A percentile compares a stretch with the other conserved stretches of the same genome.
These are phyloP conservation scores for Anastatica hierochuntica DNA, from an alignment of 345 rosid genomes.

Conservation along the genomic window DNA sequence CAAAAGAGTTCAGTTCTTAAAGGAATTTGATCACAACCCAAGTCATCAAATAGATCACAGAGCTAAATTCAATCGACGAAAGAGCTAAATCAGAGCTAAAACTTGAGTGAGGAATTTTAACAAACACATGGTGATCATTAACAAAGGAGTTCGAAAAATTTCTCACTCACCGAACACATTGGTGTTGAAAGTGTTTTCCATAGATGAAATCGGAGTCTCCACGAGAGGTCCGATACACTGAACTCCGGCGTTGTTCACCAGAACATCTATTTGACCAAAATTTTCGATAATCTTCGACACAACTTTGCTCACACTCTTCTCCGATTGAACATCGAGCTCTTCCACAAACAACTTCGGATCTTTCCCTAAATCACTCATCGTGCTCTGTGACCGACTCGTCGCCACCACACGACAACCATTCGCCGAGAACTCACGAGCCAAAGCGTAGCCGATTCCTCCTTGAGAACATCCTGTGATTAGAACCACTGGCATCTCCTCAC, in stretches of 20 bases:
- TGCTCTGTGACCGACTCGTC: conserved; percentile 47
- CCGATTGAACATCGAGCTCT: conserved; percentile 74
- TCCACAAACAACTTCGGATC: conserved; percentile 56
- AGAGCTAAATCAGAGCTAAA: neutral
- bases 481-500: conserved; percentile 39
- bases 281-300: conserved; percentile 43
- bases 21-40: neutral
- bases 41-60: neutral
- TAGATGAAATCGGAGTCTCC: conserved; percentile 52
- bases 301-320: conserved; percentile 45
- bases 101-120: conserved; percentile 4
- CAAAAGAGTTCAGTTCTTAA: neutral
- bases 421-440: conserved; percentile 71
- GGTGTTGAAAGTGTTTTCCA: conserved; percentile 60
- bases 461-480: conserved; percentile 77
- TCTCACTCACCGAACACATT: conserved; percentile 56
- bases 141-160: neutral
- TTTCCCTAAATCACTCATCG: conserved; percentile 58
- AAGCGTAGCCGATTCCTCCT: conserved; percentile 84
- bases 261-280: conserved; percentile 61
- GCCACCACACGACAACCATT: conserved; percentile 67
- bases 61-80: neutral
- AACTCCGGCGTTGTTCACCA: conserved; percentile 82
- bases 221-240: conserved; percentile 83
- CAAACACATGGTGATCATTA: conserved; percentile 15